Evolutionary conservation across 2,329 filamentous ascomycete genomes (phyloP).

Genomic region (Phialophora tarda): DNA sequence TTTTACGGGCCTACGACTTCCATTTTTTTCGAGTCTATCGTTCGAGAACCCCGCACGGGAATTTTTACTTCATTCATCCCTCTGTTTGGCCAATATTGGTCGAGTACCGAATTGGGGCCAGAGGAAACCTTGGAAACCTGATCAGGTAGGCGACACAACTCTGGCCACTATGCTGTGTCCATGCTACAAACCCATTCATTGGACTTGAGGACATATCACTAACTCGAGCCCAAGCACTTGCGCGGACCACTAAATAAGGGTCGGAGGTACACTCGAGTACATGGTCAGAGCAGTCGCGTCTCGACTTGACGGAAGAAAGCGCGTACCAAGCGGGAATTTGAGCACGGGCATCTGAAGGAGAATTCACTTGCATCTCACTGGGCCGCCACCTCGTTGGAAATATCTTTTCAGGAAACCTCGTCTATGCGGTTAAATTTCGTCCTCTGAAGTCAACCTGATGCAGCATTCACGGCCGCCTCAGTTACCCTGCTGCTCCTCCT

Average conservation of each 20-base stretch:
- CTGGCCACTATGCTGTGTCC: conserved; percentile 31
- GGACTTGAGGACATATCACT: conserved; percentile 29
- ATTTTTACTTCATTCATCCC: conserved; percentile 16
- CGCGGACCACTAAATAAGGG: conserved; percentile 36
- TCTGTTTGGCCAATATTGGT: conserved; percentile 35
- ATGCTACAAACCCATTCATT: conserved; percentile 23
- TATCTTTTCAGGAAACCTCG: conserved; percentile 8
- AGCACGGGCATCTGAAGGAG: conserved; percentile 26
- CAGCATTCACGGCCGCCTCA: conserved; percentile 38
- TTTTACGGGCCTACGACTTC: conserved; percentile 15
- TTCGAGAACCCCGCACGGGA: conserved; percentile 8
- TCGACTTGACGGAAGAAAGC: conserved; percentile 15
- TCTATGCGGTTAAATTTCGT: conserved; percentile 15
- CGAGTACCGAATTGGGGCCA: conserved; percentile 34
- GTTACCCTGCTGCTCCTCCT: conserved; percentile 35
- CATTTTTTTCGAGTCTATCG: conserved; percentile 18
- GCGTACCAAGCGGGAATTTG: conserved; percentile 25
- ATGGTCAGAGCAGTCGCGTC: conserved; percentile 22
- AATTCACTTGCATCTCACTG: conserved; percentile 6
- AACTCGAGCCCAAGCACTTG: conserved; percentile 32
- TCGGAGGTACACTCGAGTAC: conserved; percentile 33
- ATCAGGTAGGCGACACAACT: conserved; percentile 33
- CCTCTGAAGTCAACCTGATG: conserved; percentile 33
- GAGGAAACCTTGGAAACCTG: conserved; percentile 21
- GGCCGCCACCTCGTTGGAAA: neutral